These are phyloP conservation scores for Schizophyllum commune DNA, from an alignment of 1,284 basidiomycete species.

Conservation along the genomic window DNA sequence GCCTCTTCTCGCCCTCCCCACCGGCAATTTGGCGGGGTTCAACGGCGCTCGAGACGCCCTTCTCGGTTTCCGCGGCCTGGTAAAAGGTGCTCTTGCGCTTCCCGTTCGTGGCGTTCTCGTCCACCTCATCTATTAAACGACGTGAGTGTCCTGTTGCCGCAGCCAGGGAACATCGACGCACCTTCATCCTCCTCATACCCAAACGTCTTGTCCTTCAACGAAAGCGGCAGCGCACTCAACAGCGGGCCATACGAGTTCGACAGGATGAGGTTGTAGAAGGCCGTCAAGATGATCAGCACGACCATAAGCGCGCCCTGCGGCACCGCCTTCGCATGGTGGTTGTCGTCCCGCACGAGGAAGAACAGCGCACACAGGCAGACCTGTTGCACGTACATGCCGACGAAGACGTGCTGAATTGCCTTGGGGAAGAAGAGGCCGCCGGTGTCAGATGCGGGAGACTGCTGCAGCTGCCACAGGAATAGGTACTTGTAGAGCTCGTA, in stretches of 20 bases:
- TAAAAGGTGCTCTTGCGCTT: background rate
- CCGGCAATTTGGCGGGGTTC: background rate
- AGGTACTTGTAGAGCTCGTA: constrained; percentile 87
- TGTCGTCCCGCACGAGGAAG: constrained; percentile 67
- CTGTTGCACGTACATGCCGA: constrained; percentile 85
- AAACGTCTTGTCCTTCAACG: constrained; percentile 63
- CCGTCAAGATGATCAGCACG: constrained; percentile 76
- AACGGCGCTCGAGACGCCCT: constrained; percentile 12
- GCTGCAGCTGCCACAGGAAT: constrained; percentile 77
- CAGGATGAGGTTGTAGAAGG: constrained; percentile 61
- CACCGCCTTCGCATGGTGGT: constrained; percentile 47
- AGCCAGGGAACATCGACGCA: no score
- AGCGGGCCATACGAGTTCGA: constrained; percentile 65
- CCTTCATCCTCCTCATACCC: background rate
- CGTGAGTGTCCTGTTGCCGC: no score
- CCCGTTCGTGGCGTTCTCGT: background rate
- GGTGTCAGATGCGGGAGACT: constrained; percentile 71
- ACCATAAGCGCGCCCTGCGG: constrained; percentile 79
- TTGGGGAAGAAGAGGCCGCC: constrained; percentile 95
- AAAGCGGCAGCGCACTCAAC: constrained; percentile 63
- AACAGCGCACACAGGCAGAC: constrained; percentile 81
- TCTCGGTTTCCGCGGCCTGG: constrained; percentile 5
- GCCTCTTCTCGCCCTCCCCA: background rate
- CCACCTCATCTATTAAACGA: no score
- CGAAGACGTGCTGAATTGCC: constrained; percentile 89